Base-by-base conservation (phyloP, 2,329 filamentous ascomycete species). In the Zopfia rhizophila region DNA sequence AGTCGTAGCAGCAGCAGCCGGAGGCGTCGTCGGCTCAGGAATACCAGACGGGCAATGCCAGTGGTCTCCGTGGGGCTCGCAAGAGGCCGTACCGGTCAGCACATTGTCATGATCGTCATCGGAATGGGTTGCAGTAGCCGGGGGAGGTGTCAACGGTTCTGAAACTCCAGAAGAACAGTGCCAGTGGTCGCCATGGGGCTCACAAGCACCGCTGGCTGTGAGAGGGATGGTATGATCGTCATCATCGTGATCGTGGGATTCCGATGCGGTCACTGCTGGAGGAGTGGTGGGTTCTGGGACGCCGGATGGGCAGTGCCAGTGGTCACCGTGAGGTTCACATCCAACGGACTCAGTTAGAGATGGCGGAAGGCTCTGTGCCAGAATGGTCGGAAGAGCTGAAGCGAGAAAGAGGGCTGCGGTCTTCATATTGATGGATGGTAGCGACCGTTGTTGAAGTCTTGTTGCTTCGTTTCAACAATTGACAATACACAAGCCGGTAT, bases 131-230 rank as follows among this genome's bases (percentile, higher is more conserved):
- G 45, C 46, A 4, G 53, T 18, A 21, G 7, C 22, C 7, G 48
- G 24, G 24, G 24, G 10, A n/a, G 10, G 24, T 27, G 24, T 10
- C 45, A 12, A 38, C 35, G 4, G 33, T 22, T 38, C 37, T 16
- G 37, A 10, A 11, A 47, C 44, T 11, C 43, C 48, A 17, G 37
- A 27, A 7, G 39, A 38, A 25, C 38, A 64, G 47, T 63, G 55
- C 60, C 60, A 65, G 47, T 66, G 61, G 36, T 63, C 58, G 22
- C 41, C 45, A 30, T 57, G 46, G 30, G 37, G n/a, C 11, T 39
- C 39, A 21, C 41, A 45, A 5, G 19, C 21, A 7, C 12, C 14
- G 30, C 30, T n/a, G n/a, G n/a, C n/a, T n/a, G n/a, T n/a, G n/a
- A n/a, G n/a, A n/a, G n/a, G 30, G 16, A 8, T 10, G 12, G 8